Evolutionary conservation across 2,329 filamentous ascomycete genomes (phyloP).

Genomic region (Colletotrichum karsti): DNA sequence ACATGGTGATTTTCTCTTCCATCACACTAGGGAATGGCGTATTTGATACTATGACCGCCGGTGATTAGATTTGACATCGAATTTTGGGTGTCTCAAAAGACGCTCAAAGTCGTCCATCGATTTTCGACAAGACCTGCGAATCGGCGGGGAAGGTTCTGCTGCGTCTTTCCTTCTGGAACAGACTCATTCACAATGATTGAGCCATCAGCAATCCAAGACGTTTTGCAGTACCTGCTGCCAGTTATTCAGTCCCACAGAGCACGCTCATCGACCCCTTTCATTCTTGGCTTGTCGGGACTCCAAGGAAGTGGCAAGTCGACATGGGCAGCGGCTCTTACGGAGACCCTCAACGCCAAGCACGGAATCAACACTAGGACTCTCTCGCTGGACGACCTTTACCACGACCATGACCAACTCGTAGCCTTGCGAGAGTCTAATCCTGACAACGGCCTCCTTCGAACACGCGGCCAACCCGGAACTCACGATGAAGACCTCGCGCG

Average conservation of each 20-base stretch:
- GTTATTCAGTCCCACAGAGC: neutral
- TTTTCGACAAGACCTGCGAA: too few relatives aligned
- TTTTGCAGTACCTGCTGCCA: constrained; percentile 14
- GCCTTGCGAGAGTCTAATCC: constrained; percentile 11
- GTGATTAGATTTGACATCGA: too few relatives aligned
- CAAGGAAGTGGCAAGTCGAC: constrained; percentile 29
- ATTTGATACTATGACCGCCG: too few relatives aligned
- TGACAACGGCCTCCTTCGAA: constrained; percentile 9
- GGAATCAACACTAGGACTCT: constrained; percentile 20
- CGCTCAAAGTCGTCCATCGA: too few relatives aligned
- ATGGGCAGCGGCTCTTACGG: constrained; percentile 20
- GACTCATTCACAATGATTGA: constrained; percentile 24
- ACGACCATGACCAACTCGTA: constrained; percentile 17
- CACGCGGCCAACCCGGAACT: constrained; percentile 22
- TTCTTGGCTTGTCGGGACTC: constrained; percentile 21
- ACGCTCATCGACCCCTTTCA: constrained; percentile 4
- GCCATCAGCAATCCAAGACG: neutral
- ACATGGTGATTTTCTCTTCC: neutral
- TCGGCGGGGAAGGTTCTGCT: too few relatives aligned
- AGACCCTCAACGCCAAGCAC: constrained; percentile 21
- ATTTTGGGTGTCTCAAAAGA: too few relatives aligned
- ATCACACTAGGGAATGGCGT: neutral
- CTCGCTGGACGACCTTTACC: constrained; percentile 26
- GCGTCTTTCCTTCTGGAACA: too few relatives aligned
- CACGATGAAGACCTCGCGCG: constrained; percentile 21